Evolutionary conservation across 257 asterid species (phyloP), one percentile per base, ranked within the genome.

Genomic region (Solanum commersonii): DNA sequence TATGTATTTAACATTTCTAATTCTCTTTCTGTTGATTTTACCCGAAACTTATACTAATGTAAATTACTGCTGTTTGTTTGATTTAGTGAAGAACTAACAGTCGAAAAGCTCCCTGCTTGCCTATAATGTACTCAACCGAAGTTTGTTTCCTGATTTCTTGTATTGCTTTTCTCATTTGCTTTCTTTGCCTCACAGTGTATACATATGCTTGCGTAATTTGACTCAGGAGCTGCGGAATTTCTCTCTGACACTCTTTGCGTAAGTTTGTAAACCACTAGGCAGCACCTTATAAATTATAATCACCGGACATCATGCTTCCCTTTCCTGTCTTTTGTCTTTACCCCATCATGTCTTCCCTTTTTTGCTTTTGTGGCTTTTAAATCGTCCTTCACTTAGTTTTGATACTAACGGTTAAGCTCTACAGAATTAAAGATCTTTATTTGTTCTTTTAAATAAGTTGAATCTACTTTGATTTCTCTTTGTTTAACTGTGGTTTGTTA

Each of bases 231-330:
- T 96, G 68, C 94, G 98, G 63, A 95, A 91, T 91, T 94, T 92
- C 87, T 96, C 99, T 20, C 87, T 97, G 94, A 95, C 99, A 46
- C 96, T 97, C 79, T 93, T 97, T 84, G 98, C 99, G 99, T 96
- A 96, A 95, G 98, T 91, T 49, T 87, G 49, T 49, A 56, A 77
- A 78, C 60, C 65, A 25, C 23, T 25, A 42, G 22, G 84, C 37
- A 29, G 63, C 12, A 9, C 63, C 35, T 78, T 42, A 14, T 42
- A 40, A 78, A 31, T 78, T 78, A 25, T 78, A 40, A 81, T 81
- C 40, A 27, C 67, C 1, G 10, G 68, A 27, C 40, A 10, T 81
- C 68, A 46, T 81, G 68, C 68, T 29, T 81, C 34, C 68, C 27
- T 8, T 44, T 81, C 67, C 68, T 46, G 37, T 79, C 84, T 42